These are phyloP conservation scores for Poa pratensis DNA, from an alignment of 176 grass and related monocot species.

Conservation along the genomic window DNA sequence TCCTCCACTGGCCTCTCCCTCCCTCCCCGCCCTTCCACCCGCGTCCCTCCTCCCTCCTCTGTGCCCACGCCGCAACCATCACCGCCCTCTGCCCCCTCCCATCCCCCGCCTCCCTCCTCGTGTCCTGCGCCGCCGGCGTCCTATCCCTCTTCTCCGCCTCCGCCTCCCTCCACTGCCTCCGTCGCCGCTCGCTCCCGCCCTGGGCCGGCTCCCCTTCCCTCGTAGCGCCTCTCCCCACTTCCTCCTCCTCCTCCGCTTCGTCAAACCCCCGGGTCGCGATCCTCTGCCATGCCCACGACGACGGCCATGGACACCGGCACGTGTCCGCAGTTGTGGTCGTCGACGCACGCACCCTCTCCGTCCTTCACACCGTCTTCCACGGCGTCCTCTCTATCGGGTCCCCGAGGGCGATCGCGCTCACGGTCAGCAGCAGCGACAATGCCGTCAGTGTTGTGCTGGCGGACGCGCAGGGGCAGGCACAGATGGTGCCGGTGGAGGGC, in stretches of 20 bases:
- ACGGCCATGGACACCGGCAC: conserved; percentile 30
- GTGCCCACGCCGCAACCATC: conserved; percentile 78
- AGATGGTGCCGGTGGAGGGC: conserved; percentile 49
- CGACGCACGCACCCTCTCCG: conserved; percentile 66
- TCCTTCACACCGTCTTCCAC: conserved; percentile 77
- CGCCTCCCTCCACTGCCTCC: conserved; percentile 62
- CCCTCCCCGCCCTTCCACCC: conserved; percentile 39
- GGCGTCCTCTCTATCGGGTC: conserved; percentile 53
- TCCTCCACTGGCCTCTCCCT: conserved; percentile 69
- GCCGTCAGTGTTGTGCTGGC: conserved; percentile 56
- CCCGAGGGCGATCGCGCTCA: conserved; percentile 51
- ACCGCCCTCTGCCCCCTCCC: conserved; percentile 45
- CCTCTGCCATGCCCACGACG: conserved; percentile 64
- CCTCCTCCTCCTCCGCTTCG: conserved; percentile 27
- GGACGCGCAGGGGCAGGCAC: conserved; percentile 59
- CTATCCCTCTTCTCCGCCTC: conserved; percentile 74
- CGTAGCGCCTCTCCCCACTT: conserved; percentile 44
- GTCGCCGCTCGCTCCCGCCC: conserved; percentile 74
- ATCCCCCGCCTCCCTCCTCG: conserved; percentile 50
- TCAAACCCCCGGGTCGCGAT: conserved; percentile 54
- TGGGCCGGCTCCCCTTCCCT: conserved; percentile 81
- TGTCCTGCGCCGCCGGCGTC: conserved; percentile 65
- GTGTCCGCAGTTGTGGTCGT: conserved; percentile 65
- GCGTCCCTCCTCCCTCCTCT: conserved; percentile 69
- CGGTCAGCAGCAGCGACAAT: conserved; percentile 39